These are phyloP conservation scores for Lepiota brunneoincarnata DNA, from an alignment of 768 basidiomycete species.

Conservation along the genomic window DNA sequence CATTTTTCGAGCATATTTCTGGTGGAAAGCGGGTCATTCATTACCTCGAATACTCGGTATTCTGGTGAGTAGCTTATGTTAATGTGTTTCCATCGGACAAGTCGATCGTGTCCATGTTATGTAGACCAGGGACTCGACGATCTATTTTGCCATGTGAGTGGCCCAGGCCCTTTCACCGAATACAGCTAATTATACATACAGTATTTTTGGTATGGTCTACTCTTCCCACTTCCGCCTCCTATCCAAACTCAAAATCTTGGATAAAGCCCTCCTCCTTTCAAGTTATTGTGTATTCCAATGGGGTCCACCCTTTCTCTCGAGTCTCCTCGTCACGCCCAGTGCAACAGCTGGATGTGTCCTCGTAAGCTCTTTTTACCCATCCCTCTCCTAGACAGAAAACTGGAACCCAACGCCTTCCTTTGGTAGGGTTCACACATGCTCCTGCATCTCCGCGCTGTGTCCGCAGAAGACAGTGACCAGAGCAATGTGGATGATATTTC, in stretches of 20 bases:
- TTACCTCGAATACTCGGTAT: conserved; percentile 21
- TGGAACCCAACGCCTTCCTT: no score
- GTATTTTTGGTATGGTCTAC: conserved; percentile 10
- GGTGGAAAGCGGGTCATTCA: conserved; percentile 24
- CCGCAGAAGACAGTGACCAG: no score
- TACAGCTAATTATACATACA: background rate
- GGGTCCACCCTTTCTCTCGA: conserved; percentile 25
- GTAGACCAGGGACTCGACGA: conserved; percentile 24
- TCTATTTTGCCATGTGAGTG: conserved; percentile 24
- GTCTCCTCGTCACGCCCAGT: conserved; percentile 28
- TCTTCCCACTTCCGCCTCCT: background rate
- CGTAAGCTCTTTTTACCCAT: conserved; percentile 2
- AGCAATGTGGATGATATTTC: no score
- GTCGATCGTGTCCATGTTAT: background rate
- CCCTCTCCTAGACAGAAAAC: no score
- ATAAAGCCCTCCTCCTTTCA: conserved; percentile 21
- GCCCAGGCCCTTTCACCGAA: background rate
- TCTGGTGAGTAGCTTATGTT: conserved; percentile 15
- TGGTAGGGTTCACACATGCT: no score
- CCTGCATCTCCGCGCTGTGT: no score
- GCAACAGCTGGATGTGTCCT: conserved; percentile 26
- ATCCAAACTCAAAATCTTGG: background rate
- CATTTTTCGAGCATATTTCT: conserved; percentile 20
- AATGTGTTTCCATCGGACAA: background rate
- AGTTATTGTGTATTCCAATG: conserved; percentile 24